Percentiles rank a stretch among this genome's conserved stretches.
phyloP scores from a whole-genome alignment of 2,329 filamentous ascomycete species.

The Stagonosporopsis chrysanthemi region DNA sequence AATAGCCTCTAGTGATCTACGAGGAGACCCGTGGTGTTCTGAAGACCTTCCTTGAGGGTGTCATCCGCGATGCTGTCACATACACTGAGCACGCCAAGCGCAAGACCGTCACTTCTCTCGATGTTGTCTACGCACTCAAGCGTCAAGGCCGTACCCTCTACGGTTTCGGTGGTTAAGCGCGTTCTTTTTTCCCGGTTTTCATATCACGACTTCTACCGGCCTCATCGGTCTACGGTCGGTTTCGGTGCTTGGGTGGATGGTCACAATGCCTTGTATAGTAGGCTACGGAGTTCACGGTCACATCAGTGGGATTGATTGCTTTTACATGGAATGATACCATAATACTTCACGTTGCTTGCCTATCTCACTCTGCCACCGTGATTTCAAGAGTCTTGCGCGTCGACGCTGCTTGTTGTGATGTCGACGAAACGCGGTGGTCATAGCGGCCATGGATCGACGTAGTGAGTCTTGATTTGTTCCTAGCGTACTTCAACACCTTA shows the following conservation, averaged over 20 bases:
- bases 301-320: slow-evolving; percentile 37
- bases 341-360: slow-evolving; percentile 30
- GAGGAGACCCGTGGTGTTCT: slow-evolving; percentile 79
- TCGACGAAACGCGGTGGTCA: slow-evolving; percentile 16
- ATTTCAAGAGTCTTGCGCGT: background rate
- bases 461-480: background rate
- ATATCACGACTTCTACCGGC: slow-evolving; percentile 46
- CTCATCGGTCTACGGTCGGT: slow-evolving; percentile 62
- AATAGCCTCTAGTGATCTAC: slow-evolving; percentile 69
- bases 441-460: background rate
- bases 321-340: slow-evolving; percentile 48
- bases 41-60: slow-evolving; percentile 79
- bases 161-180: slow-evolving; percentile 83
- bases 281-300: slow-evolving; percentile 47
- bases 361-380: background rate
- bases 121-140: slow-evolving; percentile 70
- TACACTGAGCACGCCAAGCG: slow-evolving; percentile 84
- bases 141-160: slow-evolving; percentile 76
- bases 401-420: slow-evolving; percentile 16
- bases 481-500: background rate
- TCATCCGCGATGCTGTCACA: slow-evolving; percentile 79
- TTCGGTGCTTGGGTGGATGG: slow-evolving; percentile 59
- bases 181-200: slow-evolving; percentile 43
- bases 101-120: slow-evolving; percentile 76
- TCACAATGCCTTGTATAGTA: slow-evolving; percentile 45